Base-by-base conservation (phyloP, 2,329 filamentous ascomycete genomes). In the Claviceps capensis region DNA sequence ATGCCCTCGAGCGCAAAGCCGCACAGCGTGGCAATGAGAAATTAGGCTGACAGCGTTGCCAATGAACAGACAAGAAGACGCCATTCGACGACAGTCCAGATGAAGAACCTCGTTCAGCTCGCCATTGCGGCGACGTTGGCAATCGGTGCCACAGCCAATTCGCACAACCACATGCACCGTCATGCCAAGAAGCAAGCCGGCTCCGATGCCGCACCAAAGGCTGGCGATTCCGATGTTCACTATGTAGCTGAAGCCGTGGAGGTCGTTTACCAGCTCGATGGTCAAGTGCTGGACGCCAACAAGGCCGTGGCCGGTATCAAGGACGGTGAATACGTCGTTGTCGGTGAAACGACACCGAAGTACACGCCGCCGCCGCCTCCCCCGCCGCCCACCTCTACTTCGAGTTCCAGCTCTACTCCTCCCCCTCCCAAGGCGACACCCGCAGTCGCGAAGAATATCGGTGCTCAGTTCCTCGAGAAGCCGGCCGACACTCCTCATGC, bases 251-350 rank as follows among this genome's bases (percentile, higher is more conserved):
- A 76, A 43, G 76, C 82, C 36, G 82, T 80, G 49, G 77, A 82
- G 59, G 79, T 83, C 52, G 77, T 84, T 52, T 96, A 90, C 69
- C 76, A 84, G 64, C 72, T 90, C 51, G 79, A 85, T 55, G 84
- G 83, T 55, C 60, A 81, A 62, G 56, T 71, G 37, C 76, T 95
- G 59, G 72, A 73, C 50, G 69, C 77, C 54, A 68, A 77, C 0
- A 77, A 88, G 54, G 88, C 88, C 51, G 76, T 84, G 69, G 65
- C 78, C 52, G 88, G 88, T 57, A 76, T 97, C 59, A 70, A 76
- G 53, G 77, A 83, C 55, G 86, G 88, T 50, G 77, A 79, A 47
- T 93, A 81, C 71, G 73, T 84, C 47, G 71, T 86, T 48, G 72
- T 85, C 46, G 78, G 80, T 58, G 78, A 81, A 63, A 72, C 75